Base-by-base conservation (phyloP, 2,329 filamentous ascomycete genomes). In the Thelonectria discophora region DNA sequence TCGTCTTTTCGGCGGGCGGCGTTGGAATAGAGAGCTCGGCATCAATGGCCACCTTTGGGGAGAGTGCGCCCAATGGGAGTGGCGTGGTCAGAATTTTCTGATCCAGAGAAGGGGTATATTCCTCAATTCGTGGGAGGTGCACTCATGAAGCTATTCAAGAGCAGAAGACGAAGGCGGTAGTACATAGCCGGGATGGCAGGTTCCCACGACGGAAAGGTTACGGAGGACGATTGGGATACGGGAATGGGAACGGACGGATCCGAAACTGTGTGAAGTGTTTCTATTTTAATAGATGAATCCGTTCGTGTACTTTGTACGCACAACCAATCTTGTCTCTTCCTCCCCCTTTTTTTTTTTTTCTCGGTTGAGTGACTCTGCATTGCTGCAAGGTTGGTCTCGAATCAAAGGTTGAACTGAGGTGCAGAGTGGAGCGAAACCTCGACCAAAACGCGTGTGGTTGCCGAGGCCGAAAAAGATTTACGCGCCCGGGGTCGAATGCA, bases 1-100 rank as follows among this genome's bases (percentile, higher is more conserved):
- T 39, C 34, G 60, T 48, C 18, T 63, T 63, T 69, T 67, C 51
- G 56, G 64, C 54, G 50, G 56, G 64, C 54, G 69, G 69, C 69
- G 69, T 71, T 71, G 58, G 54, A 47, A 67, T 70, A 71, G 69
- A 71, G 58, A 59, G 57, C 67, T 58, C 55, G 66, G 66, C 63
- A 66, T 69, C 54, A 67, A 58, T 43, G 60, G 67, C 49, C 58
- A 60, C 50, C 54, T 52, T 56, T 54, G 42, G 46, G 48, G 52
- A 15, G 15, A 37, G 34, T 39, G 15, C 49, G 61, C 62, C 59
- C 55, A 45, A 56, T 50, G 56, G 63, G 51, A 59, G 60, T 53
- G 60, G 43, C 45, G 56, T 60, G 58, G 34, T 51, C 55, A 34
- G n/a, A 20, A 42, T 30, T 47, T 50, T 21, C 39, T 18, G 51